These are phyloP conservation scores for Aspergillus haitiensis DNA, from an alignment of 495 filamentous ascomycete species.

Conservation along the genomic window DNA sequence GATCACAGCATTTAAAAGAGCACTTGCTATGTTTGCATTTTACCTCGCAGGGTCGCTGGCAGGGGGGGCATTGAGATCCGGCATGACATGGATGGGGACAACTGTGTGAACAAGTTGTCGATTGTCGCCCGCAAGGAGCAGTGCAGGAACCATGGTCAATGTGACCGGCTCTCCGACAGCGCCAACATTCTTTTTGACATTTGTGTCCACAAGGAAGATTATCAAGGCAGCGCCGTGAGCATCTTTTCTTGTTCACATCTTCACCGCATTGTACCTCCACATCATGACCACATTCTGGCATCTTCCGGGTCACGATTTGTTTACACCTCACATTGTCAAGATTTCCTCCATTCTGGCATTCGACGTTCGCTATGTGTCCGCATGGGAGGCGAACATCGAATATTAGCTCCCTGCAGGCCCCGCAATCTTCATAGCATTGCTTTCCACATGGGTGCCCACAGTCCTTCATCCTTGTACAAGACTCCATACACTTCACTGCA, in stretches of 20 bases:
- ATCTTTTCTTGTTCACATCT: not conserved
- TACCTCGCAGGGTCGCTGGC: slow-evolving; percentile 8
- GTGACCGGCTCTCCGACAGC: not conserved
- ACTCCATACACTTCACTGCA: slow-evolving; percentile 8
- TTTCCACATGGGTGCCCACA: slow-evolving; percentile 7
- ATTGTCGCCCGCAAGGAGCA: not conserved
- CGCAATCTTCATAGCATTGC: slow-evolving; percentile 7
- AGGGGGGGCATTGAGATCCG: slow-evolving; percentile 5
- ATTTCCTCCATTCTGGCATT: slow-evolving; percentile 1
- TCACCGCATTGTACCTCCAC: slow-evolving; percentile 3
- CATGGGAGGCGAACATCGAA: not conserved
- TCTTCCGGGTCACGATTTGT: not conserved
- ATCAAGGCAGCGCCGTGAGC: not conserved
- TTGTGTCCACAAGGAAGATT: slow-evolving; percentile 5
- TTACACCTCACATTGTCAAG: not conserved
- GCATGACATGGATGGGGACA: slow-evolving; percentile 2
- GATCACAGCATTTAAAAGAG: slow-evolving; percentile 54
- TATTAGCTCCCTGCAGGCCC: not conserved
- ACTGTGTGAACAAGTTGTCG: slow-evolving; percentile 5
- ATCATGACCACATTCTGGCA: slow-evolving; percentile 4
- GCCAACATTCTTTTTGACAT: slow-evolving; percentile 5
- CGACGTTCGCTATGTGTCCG: slow-evolving; percentile 2
- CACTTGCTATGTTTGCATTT: slow-evolving; percentile 21
- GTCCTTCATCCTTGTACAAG: not conserved
- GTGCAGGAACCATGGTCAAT: slow-evolving; percentile 8